Percentiles rank a stretch among this genome's conserved stretches.
Conservation (phyloP, 768 basidiomycete species). For the Kwoniella bestiolae region DNA sequence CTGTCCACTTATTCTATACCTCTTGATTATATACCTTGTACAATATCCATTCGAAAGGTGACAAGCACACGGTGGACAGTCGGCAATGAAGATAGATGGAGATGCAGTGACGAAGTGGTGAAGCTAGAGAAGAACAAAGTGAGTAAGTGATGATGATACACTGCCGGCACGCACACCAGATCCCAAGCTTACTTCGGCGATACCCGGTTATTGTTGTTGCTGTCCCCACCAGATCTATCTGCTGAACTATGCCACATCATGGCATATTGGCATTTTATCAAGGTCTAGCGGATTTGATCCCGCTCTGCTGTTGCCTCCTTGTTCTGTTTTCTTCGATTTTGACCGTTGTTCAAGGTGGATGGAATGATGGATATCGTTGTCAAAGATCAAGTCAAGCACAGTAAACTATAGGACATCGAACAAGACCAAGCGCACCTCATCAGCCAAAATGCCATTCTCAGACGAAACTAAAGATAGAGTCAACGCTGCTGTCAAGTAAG, state of each 20-base stretch:
- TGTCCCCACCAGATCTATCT: background rate
- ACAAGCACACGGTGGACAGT: background rate
- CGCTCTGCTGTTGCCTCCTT: background rate
- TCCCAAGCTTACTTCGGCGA: background rate
- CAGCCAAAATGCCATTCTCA: conserved; percentile 50
- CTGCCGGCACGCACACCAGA: too few species aligned
- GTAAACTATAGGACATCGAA: background rate
- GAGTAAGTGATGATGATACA: background rate
- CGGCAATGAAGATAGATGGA: background rate
- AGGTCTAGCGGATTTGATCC: too few species aligned
- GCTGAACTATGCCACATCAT: conserved; percentile 2
- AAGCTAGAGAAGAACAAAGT: background rate
- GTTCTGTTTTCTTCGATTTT: conserved; percentile 14
- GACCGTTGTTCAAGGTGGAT: background rate
- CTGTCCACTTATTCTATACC: too few species aligned
- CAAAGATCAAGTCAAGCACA: background rate
- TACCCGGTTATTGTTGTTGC: too few species aligned
- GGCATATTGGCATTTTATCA: background rate
- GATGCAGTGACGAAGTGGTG: background rate
- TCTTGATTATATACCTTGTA: background rate
- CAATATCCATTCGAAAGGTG: background rate
- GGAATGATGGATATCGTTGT: background rate
- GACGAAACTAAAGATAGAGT: conserved; percentile 58
- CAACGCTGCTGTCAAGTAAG: conserved; percentile 54
- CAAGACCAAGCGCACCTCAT: background rate